Evolutionary conservation across 2,329 filamentous ascomycete genomes (phyloP).

Genomic region (Ophiostoma tasmaniense): DNA sequence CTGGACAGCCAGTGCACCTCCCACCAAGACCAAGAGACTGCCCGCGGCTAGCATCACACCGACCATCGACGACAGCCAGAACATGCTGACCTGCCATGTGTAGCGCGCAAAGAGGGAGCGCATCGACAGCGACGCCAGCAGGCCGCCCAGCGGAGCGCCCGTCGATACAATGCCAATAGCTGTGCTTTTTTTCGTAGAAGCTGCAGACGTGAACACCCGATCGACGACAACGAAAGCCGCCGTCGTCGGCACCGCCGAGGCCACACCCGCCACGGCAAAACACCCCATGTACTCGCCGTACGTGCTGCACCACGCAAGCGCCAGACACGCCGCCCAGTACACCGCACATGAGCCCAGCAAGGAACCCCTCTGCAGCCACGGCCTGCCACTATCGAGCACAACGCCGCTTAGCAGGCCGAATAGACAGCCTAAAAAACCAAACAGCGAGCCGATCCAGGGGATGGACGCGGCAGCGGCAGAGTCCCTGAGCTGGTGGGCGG

Average conservation of each 20-base stretch:
- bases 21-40: conserved; percentile 14
- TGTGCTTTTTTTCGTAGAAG: not conserved
- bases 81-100: conserved; percentile 21
- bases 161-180: not conserved
- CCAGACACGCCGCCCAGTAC: conserved; percentile 25
- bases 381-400: not conserved
- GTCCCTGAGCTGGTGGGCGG: conserved; percentile 21
- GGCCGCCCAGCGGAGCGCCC: conserved; percentile 26
- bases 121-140: conserved; percentile 26
- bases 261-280: conserved; percentile 25
- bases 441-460: not conserved
- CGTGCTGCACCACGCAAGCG: conserved; percentile 24
- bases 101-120: conserved; percentile 23
- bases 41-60: conserved; percentile 20
- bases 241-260: conserved; percentile 23
- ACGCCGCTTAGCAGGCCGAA: not conserved
- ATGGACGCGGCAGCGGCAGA: not conserved
- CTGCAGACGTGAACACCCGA: not conserved
- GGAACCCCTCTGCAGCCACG: not conserved
- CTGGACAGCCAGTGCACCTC: not conserved
- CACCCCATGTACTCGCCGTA: conserved; percentile 27
- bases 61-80: conserved; percentile 24
- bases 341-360: conserved; percentile 15
- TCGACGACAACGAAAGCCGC: conserved; percentile 22
- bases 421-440: not conserved